Conservation (phyloP, 208 protist genomes). For the Crithidia bombi region DNA sequence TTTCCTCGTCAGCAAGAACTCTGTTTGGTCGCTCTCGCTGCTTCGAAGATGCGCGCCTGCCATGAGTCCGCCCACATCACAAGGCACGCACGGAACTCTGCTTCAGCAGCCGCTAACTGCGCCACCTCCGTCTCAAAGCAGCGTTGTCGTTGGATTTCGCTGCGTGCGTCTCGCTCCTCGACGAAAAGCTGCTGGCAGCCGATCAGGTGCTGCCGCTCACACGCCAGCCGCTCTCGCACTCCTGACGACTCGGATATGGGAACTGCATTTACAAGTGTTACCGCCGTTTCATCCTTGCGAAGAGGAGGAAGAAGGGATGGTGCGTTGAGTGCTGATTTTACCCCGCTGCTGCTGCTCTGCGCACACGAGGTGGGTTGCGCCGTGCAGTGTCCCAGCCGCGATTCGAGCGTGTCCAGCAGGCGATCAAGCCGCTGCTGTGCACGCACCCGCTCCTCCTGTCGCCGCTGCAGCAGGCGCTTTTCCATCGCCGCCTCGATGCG, state of each 20-base stretch:
- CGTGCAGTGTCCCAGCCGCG: slow-evolving; percentile 25
- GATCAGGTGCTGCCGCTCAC: slow-evolving; percentile 33
- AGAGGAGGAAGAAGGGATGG: too few relatives aligned
- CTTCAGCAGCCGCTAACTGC: slow-evolving; percentile 25
- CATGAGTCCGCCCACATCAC: slow-evolving; percentile 9
- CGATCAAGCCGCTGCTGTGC: slow-evolving; percentile 52
- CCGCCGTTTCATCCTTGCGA: too few relatives aligned
- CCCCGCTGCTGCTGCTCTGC: too few relatives aligned
- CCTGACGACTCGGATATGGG: too few relatives aligned
- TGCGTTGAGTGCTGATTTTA: too few relatives aligned
- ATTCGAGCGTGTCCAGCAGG: slow-evolving; percentile 42
- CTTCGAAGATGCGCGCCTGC: too few relatives aligned
- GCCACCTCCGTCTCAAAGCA: not conserved
- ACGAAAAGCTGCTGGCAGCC: slow-evolving; percentile 17
- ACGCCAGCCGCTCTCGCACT: not conserved
- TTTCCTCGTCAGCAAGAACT: too few relatives aligned
- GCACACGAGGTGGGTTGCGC: too few relatives aligned
- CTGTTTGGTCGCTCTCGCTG: too few relatives aligned
- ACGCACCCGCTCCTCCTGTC: slow-evolving; percentile 51
- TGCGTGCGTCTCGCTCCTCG: slow-evolving; percentile 31
- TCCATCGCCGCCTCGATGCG: slow-evolving; percentile 37
- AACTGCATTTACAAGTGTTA: too few relatives aligned
- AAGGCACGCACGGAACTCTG: slow-evolving; percentile 15
- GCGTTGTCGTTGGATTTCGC: not conserved
- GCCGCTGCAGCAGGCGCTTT: slow-evolving; percentile 37